Base-by-base conservation (phyloP, 179 eudicot species). In the Beta corolliflora region DNA sequence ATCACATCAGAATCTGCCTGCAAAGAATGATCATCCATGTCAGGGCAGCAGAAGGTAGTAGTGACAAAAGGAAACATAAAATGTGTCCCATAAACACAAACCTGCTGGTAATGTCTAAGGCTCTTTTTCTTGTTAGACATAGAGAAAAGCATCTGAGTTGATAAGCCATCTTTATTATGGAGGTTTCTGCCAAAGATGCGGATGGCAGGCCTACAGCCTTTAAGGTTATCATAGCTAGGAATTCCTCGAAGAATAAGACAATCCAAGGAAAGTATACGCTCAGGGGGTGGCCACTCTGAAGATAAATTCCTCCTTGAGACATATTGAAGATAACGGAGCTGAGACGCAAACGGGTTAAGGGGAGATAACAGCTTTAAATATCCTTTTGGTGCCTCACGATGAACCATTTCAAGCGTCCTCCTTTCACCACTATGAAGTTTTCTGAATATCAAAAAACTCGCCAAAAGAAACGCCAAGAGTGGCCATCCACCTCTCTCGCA, bases 401-500 rank as follows among this genome's bases (percentile, higher is more conserved):
- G 94, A 71, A 95, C 90, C 88, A 91, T 86, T 83, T 95, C 99
- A 82, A 95, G 96, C n/a, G 98, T 89, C 85, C 77, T 94, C 73
- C 83, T 86, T 79, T 95, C 99, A 25, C 94, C 98, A 79, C 85
- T 87, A 81, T 95, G 91, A 83, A 89, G 71, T 79, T 94, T 94
- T 86, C 91, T 94, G 76, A 89, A 93, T 81, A 90, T 89, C 76
- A 93, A 87, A 83, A 91, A 88, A 86, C 93, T 90, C 76, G 98
- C 90, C 83, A 94, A 76, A 78, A 93, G 90, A 74, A 91, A 94
- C 7, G 97, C 98, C 75, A 94, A 84, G 18, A 94, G 88, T 9
- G 97, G 93, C 95, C 98, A 94, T n/a, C 92, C 98, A 23, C 98
- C 97, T 90, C 98, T 91, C 87, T 93, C 97, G 76, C 98, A 94